Evolutionary conservation across 1,284 basidiomycete species (phyloP).

Genomic region (Coniferiporia sulphurascens): DNA sequence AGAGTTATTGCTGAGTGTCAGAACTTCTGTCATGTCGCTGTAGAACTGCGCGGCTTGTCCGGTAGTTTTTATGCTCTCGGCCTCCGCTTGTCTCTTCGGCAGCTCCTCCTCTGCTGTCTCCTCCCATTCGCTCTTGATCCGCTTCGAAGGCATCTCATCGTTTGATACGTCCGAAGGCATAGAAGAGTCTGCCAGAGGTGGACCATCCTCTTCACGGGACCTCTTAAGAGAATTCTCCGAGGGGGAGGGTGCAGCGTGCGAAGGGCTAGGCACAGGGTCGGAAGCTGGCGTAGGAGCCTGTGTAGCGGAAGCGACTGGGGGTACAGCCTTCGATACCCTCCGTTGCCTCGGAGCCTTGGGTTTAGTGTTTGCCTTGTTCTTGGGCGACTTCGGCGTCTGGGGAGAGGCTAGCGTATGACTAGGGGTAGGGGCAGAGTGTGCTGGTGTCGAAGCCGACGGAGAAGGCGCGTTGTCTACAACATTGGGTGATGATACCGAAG

Average conservation of each 20-base stretch:
- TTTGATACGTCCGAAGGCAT: slow-evolving; percentile 32
- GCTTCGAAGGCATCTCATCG: slow-evolving; percentile 62
- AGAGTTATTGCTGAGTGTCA: slow-evolving; percentile 43
- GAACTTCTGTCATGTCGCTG: slow-evolving; percentile 55
- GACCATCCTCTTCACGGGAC: slow-evolving; percentile 52
- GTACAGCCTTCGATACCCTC: slow-evolving; percentile 31
- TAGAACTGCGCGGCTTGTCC: slow-evolving; percentile 61
- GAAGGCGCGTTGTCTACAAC: not conserved
- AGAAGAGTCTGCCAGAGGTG: slow-evolving; percentile 24
- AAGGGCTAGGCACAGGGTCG: slow-evolving; percentile 28
- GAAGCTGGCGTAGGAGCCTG: slow-evolving; percentile 29
- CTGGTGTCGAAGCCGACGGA: slow-evolving; percentile 19
- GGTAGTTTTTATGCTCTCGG: slow-evolving; percentile 57
- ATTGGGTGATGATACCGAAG: not conserved
- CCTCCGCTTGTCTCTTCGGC: slow-evolving; percentile 48
- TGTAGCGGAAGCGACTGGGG: slow-evolving; percentile 28
- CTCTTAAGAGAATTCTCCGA: slow-evolving; percentile 44
- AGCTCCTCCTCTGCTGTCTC: slow-evolving; percentile 48
- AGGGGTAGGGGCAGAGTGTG: slow-evolving; percentile 37
- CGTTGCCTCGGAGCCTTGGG: slow-evolving; percentile 29
- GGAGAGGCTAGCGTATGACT: slow-evolving; percentile 23
- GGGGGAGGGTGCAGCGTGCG: slow-evolving; percentile 22
- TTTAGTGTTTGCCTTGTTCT: slow-evolving; percentile 39
- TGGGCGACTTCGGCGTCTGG: slow-evolving; percentile 35
- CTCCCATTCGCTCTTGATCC: slow-evolving; percentile 65